Percentiles rank a stretch among this genome's conserved stretches.
phyloP scores from a whole-genome alignment of 2,329 filamentous ascomycete species.

The Chrysoporthe deuterocubensis region DNA sequence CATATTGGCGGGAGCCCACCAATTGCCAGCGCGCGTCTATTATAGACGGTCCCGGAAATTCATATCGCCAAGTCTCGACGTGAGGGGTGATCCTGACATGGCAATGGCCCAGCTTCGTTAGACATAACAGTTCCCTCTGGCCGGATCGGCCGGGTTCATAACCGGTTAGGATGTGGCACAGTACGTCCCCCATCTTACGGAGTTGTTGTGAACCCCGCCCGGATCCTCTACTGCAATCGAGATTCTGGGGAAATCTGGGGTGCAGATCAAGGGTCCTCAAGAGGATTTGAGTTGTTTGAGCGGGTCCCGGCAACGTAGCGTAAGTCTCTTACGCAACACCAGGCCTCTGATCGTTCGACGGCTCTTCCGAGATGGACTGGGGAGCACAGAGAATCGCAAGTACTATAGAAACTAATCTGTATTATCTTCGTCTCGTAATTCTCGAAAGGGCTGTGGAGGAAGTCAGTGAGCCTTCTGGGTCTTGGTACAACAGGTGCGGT shows the following conservation, averaged over 20 bases:
- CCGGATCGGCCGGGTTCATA: background rate
- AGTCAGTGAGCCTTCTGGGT: background rate
- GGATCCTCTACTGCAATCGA: background rate
- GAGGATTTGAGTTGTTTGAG: background rate
- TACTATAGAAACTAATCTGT: background rate
- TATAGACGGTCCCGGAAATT: no score
- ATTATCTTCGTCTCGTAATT: background rate
- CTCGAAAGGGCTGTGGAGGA: background rate
- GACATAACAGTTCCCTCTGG: background rate
- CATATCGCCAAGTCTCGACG: background rate
- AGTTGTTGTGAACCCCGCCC: background rate
- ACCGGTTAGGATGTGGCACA: background rate
- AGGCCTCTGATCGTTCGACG: background rate
- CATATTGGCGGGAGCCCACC: no score
- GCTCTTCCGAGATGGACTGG: background rate
- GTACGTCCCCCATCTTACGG: background rate
- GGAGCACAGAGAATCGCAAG: background rate
- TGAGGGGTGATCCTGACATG: background rate
- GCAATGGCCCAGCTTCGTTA: background rate
- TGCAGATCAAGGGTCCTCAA: constrained; percentile 7
- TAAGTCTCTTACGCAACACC: background rate
- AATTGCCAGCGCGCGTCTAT: no score
- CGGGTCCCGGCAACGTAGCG: background rate
- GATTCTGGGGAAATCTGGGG: constrained; percentile 27
- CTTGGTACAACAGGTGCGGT: background rate